Conservation (phyloP, 1,284 basidiomycete species). For the Cutaneotrichosporon sp. region DNA sequence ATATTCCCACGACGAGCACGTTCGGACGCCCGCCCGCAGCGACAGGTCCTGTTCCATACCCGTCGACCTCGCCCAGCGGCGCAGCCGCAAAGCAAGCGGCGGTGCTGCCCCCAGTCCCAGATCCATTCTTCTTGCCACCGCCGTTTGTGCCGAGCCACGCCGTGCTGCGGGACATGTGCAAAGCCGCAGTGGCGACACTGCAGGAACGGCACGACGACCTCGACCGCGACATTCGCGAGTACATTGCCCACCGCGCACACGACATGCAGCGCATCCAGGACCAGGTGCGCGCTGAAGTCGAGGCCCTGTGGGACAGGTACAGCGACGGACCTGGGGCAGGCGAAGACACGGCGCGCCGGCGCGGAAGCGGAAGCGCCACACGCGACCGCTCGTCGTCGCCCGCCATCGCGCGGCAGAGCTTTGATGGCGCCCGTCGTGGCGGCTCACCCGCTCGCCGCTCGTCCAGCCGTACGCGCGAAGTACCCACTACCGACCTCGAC, state of each 20-base stretch:
- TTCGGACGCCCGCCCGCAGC: slow-evolving; percentile 17
- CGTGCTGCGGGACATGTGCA: slow-evolving; percentile 42
- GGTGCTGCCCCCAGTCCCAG: slow-evolving; percentile 33
- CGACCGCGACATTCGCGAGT: slow-evolving; percentile 38
- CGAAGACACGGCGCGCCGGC: slow-evolving; percentile 6
- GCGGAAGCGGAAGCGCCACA: slow-evolving; percentile 1
- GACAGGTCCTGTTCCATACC: slow-evolving; percentile 21
- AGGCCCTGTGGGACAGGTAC: slow-evolving; percentile 42
- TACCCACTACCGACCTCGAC: slow-evolving; percentile 6
- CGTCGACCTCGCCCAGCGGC: neutral
- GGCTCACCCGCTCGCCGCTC: neutral
- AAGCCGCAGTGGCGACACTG: slow-evolving; percentile 31
- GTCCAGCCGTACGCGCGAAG: neutral
- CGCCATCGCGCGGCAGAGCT: neutral
- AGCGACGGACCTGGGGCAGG: slow-evolving; percentile 28
- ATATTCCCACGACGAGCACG: slow-evolving; percentile 12
- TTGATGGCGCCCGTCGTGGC: neutral
- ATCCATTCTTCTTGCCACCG: slow-evolving; percentile 49
- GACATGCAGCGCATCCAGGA: slow-evolving; percentile 39
- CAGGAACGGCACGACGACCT: slow-evolving; percentile 24
- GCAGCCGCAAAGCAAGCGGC: neutral
- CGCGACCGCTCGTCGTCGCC: neutral
- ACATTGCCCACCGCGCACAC: slow-evolving; percentile 28
- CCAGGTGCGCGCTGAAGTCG: slow-evolving; percentile 40
- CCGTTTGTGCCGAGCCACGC: slow-evolving; percentile 49